Evolutionary conservation across 805 yeast species (phyloP), one percentile per base, ranked within the genome.

Genomic region (Isabelozyma heimii): DNA sequence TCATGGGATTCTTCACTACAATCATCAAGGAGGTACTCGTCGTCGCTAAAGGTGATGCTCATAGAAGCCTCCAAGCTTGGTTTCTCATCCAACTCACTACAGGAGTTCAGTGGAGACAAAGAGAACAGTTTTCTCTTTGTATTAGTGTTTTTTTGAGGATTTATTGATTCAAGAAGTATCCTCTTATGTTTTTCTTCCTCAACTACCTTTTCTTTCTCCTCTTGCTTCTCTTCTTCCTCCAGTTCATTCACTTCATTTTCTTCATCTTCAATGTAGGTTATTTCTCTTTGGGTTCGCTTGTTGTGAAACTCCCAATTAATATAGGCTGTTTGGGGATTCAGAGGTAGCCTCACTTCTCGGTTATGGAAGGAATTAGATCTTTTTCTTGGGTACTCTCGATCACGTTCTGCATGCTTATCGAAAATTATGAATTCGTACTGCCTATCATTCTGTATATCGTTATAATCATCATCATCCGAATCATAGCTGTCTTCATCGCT

Each of bases 241-340:
- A 20, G 52, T 56, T 52, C n/a, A 15, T 28, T 44, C 12, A 16
- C 17, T 28, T 39, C 33, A 13, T 30, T 30, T 9, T 30, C 35
- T 30, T 30, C 35, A 13, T 30, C 35, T 10, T 30, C 35, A 30
- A 10, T 30, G 26, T 14, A 49, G 40, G 8, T 10, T 43, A 46
- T 42, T 44, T 57, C 53, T 48, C 39, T 33, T 47, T 51, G 20
- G 35, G 56, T 44, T 16, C 40, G n/a, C 24, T 46, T 15, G 54
- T 49, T 58, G 43, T 57, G 68, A 40, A 59, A 59, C 48, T 73
- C 74, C 67, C 69, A 73, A 17, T 62, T 57, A 1, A 47, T 30
- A 49, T 56, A 69, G 2, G 72, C 66, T 16, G 59, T 65, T 40
- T 66, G 59, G 20, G 69, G 57, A 44, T 62, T 63, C 8, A 50